A percentile compares a stretch with the other conserved stretches of the same genome.
These are phyloP conservation scores for Psilocybe azurescens DNA, from an alignment of 768 basidiomycete species.

Conservation along the genomic window DNA sequence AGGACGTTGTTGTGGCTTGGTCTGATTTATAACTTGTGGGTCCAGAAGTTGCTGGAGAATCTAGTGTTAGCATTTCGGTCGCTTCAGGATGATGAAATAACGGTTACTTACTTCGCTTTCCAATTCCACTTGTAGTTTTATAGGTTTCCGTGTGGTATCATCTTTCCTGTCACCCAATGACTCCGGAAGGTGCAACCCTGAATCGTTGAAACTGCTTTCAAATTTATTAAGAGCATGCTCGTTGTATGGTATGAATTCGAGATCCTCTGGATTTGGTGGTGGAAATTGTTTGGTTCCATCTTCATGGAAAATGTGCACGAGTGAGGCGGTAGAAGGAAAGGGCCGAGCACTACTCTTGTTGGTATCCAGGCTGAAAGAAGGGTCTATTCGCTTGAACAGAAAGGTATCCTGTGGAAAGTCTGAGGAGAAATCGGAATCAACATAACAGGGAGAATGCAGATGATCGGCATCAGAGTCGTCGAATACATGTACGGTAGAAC, in stretches of 20 bases:
- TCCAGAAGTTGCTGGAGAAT: not conserved
- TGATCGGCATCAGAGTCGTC: not conserved
- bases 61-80: not conserved
- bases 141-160: not conserved
- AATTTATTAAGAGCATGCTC: not conserved
- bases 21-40: not conserved
- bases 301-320: slow-evolving; percentile 5
- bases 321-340: slow-evolving; percentile 17
- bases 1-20: not conserved
- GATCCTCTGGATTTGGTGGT: not conserved
- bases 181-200: slow-evolving; percentile 19
- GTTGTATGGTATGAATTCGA: slow-evolving; percentile 2
- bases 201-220: slow-evolving; percentile 21
- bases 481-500: no score
- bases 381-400: not conserved
- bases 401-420: not conserved
- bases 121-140: not conserved
- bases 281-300: not conserved
- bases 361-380: not conserved
- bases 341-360: slow-evolving; percentile 15
- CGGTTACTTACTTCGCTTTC: not conserved
- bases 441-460: not conserved
- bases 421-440: not conserved
- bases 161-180: slow-evolving; percentile 6
- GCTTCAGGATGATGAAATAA: not conserved